Percentiles rank a stretch among this genome's conserved stretches.
Evolutionary conservation across 176 grass and related monocot species (phyloP).

Genomic region (Musa itinerans): DNA sequence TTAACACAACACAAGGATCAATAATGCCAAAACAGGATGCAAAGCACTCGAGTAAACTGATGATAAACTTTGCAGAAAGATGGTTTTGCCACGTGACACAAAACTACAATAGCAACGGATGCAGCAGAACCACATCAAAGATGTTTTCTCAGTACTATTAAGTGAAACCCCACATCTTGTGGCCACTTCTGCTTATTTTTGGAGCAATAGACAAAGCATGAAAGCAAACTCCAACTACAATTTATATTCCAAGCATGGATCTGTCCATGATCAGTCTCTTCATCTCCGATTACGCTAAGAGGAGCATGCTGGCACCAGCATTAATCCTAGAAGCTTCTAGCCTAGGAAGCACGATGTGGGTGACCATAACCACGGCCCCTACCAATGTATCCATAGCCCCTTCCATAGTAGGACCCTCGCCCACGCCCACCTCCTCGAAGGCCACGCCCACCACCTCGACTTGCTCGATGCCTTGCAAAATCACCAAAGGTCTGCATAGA

Average conservation of each 20-base stretch:
- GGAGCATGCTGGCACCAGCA: background rate
- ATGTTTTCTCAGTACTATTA: background rate
- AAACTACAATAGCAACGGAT: background rate
- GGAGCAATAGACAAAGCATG: background rate
- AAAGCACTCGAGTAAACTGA: too few relatives aligned
- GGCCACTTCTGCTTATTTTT: background rate
- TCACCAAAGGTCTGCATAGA: slow-evolving; percentile 62
- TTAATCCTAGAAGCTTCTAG: background rate
- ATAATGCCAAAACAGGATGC: too few relatives aligned
- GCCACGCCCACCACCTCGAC: slow-evolving; percentile 41
- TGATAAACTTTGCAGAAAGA: too few relatives aligned
- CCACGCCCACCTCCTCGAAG: slow-evolving; percentile 45
- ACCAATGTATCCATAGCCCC: slow-evolving; percentile 40
- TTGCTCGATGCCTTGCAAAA: slow-evolving; percentile 44
- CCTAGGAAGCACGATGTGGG: slow-evolving; percentile 28
- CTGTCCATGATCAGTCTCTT: background rate
- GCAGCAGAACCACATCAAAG: background rate
- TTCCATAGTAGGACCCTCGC: slow-evolving; percentile 45
- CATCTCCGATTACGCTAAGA: background rate
- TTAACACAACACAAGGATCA: too few relatives aligned
- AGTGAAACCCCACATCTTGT: background rate
- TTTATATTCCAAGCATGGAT: background rate
- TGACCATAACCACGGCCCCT: slow-evolving; percentile 33
- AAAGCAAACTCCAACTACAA: background rate
- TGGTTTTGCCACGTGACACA: background rate